Evolutionary conservation across 2,329 filamentous ascomycete genomes (phyloP).

Genomic region (Diaporthe batatas): DNA sequence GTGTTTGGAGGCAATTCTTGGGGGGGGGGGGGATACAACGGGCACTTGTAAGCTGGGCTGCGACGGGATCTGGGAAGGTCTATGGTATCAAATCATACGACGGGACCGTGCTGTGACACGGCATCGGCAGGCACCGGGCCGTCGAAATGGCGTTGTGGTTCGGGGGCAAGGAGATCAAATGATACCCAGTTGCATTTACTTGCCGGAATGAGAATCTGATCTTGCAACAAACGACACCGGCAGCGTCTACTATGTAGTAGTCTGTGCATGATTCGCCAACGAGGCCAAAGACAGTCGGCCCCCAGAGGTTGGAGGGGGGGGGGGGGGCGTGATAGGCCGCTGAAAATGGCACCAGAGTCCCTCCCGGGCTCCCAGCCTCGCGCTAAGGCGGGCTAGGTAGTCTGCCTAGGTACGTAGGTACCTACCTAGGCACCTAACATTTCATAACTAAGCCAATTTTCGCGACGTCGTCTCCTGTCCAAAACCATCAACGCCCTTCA

Average conservation of each 20-base stretch:
- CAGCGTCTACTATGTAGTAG: too few relatives aligned
- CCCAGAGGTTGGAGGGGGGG: too few relatives aligned
- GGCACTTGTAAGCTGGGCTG: neutral
- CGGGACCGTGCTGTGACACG: neutral
- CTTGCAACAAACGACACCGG: neutral
- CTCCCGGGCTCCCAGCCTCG: conserved; percentile 22
- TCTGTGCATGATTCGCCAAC: neutral
- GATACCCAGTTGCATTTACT: conserved; percentile 6
- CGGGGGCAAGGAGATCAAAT: neutral
- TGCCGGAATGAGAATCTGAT: neutral
- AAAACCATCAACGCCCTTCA: conserved; percentile 3
- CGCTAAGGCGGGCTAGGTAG: conserved; percentile 1
- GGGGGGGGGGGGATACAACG: neutral
- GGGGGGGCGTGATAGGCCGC: neutral
- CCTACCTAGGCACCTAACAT: conserved; percentile 32
- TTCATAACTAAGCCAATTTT: conserved; percentile 36
- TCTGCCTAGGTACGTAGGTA: too few relatives aligned
- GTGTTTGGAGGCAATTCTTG: neutral
- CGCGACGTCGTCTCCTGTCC: conserved; percentile 17
- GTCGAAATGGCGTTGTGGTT: neutral
- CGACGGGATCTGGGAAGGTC: neutral
- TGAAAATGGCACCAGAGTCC: neutral
- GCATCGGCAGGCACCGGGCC: neutral
- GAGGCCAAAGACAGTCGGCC: neutral
- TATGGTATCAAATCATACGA: neutral